Conservation (phyloP, 345 rosid species). For the Adansonia digitata region DNA sequence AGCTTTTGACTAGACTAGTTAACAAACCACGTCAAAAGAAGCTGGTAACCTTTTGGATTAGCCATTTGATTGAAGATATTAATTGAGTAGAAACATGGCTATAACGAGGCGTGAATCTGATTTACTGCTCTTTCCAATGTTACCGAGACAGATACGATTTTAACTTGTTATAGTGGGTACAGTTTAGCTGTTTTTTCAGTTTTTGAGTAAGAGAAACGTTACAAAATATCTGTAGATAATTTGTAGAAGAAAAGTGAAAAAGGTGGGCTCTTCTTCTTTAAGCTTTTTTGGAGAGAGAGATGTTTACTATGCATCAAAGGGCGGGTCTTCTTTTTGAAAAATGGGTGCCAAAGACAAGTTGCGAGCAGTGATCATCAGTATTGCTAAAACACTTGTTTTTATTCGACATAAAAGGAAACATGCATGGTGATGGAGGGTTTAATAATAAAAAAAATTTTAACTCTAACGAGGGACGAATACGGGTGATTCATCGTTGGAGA, state of each 20-base stretch:
- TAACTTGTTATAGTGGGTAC: constrained; percentile 18
- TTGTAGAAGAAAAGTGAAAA: not conserved
- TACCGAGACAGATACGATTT: constrained; percentile 10
- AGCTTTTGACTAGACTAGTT: constrained; percentile 29
- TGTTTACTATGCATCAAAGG: not conserved
- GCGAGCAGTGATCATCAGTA: not conserved
- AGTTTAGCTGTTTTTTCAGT: constrained; percentile 11
- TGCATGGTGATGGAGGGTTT: not conserved
- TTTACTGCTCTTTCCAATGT: not conserved
- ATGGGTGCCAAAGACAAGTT: not conserved
- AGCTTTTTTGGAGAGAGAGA: not conserved
- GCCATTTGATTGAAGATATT: constrained; percentile 4
- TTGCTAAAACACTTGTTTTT: not conserved
- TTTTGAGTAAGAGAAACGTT: constrained; percentile 26
- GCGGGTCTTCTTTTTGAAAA: not conserved
- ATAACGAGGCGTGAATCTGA: not conserved
- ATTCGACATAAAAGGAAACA: not conserved
- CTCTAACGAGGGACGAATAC: not conserved
- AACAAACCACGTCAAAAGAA: constrained; percentile 40
- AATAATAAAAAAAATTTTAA: not conserved
- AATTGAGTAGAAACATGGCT: not conserved
- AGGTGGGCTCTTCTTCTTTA: constrained; percentile 1
- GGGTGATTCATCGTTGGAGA: not conserved
- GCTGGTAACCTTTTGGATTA: constrained; percentile 11
- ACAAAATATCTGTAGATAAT: constrained; percentile 10